These are phyloP conservation scores for Acephala macrosclerotiorum DNA, from an alignment of 2,329 filamentous ascomycete genomes.

Conservation along the genomic window DNA sequence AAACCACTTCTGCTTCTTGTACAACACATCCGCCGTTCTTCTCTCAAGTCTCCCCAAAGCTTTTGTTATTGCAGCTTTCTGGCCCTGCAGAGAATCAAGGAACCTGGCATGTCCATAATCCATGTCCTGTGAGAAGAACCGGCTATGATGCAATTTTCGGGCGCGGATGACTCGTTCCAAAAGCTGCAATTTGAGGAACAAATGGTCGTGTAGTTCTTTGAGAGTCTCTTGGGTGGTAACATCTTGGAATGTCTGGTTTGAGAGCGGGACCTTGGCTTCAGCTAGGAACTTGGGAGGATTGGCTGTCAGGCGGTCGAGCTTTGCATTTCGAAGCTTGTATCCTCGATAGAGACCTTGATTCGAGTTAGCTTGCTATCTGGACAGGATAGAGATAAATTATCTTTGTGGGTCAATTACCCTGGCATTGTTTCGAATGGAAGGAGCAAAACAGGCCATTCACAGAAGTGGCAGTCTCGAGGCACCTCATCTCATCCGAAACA, in stretches of 20 bases:
- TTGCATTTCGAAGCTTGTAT: conserved; percentile 55
- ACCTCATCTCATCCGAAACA: conserved; percentile 47
- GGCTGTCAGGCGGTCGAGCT: conserved; percentile 48
- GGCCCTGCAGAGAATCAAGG: conserved; percentile 47
- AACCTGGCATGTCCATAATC: conserved; percentile 54
- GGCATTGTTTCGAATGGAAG: conserved; percentile 51
- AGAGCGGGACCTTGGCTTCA: conserved; percentile 45
- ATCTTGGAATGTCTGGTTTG: conserved; percentile 49
- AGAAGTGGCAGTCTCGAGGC: conserved; percentile 47
- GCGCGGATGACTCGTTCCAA: conserved; percentile 51
- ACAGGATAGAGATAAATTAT: background rate
- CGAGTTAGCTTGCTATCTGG: background rate
- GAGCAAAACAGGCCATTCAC: conserved; percentile 51
- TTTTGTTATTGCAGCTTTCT: conserved; percentile 37
- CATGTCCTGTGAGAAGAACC: conserved; percentile 51
- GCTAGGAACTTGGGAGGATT: conserved; percentile 49
- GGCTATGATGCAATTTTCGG: conserved; percentile 50
- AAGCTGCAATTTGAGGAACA: conserved; percentile 45
- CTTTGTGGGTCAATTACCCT: conserved; percentile 34
- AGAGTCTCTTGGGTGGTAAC: conserved; percentile 48
- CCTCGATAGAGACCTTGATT: conserved; percentile 51
- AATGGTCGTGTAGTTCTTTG: conserved; percentile 49
- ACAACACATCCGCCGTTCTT: conserved; percentile 51
- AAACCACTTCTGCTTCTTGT: conserved; percentile 56
- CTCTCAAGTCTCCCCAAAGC: conserved; percentile 53